Base-by-base conservation (phyloP, 148 eudicot species). In the Pouteria glomerata region DNA sequence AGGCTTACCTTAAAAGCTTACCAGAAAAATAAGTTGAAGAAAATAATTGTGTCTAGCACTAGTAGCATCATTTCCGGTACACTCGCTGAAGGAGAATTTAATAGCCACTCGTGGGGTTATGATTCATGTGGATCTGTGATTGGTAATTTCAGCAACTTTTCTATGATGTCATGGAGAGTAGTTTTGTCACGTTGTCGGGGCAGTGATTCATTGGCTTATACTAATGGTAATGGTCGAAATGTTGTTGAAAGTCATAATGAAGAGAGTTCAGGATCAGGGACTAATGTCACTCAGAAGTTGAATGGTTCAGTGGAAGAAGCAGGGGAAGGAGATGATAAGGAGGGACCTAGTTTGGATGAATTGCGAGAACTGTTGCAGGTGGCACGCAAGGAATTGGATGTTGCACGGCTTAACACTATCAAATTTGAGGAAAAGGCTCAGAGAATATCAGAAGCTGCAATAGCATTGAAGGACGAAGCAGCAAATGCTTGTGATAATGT, bases 391-490 rank as follows among this genome's bases (percentile, higher is more conserved):
- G 99, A 95, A 69, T 84, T 95, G 80, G 99, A 95, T 80, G 86
- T 82, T 74, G 93, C 94, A n/a, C 79, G 76, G 71, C 63, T 88
- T 55, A 91, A 92, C 70, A 95, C 96, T 77, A 74, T 74, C 50
- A 88, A 86, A 90, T 91, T 89, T 70, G 99, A 95, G 81, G 88
- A 88, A 73, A 91, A 88, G 83, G 96, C 99, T 53, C 97, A 89
- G 74, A 91, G 69, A 67, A 84, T 95, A 79, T 89, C 99, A 34
- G 99, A 95, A 85, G 64, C 85, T 73, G 91, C 99, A 7, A 88
- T 95, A 80, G 86, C 89, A 29, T 70, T 88, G 69, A 91, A 86
- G 69, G 99, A 95, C 72, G 83, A 88, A 83, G 96, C 96, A 11
- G 78, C 66, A 66, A 85, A 82, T 78, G 96, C 97, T 68, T 85